Evolutionary conservation across 164 flowering plant species (phyloP).

Genomic region (Litsea cubeba): DNA sequence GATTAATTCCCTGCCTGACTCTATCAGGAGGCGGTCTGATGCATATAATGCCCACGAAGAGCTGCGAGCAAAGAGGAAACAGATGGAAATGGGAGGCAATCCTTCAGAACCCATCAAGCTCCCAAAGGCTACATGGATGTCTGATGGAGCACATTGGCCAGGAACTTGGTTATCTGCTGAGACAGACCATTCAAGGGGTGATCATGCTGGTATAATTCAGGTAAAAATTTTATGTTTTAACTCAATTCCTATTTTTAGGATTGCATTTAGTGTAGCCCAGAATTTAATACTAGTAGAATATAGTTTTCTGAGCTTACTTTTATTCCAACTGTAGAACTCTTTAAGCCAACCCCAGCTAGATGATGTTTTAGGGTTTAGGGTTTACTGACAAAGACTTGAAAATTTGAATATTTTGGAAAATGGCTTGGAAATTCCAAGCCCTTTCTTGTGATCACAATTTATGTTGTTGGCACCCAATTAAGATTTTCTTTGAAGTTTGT

Average conservation of each 20-base stretch:
- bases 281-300: no score
- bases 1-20: slow-evolving; percentile 77
- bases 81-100: slow-evolving; percentile 51
- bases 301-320: no score
- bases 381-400: no score
- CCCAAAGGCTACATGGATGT: slow-evolving; percentile 93
- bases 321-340: no score
- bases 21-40: slow-evolving; percentile 83
- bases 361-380: no score
- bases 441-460: no score
- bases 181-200: slow-evolving; percentile 72
- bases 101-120: slow-evolving; percentile 45
- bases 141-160: slow-evolving; percentile 91
- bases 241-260: neutral
- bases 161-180: slow-evolving; percentile 80
- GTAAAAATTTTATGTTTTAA: slow-evolving; percentile 20
- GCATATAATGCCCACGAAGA: slow-evolving; percentile 85
- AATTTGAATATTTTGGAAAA: no score
- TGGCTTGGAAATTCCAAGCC: no score
- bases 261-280: no score
- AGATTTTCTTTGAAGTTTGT: no score
- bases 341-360: no score
- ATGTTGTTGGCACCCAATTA: no score
- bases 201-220: slow-evolving; percentile 92
- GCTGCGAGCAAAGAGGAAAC: slow-evolving; percentile 57